Evolutionary conservation across 2,329 filamentous ascomycete genomes (phyloP), one percentile per base, ranked within the genome.

Genomic region (Penicillium sp.): DNA sequence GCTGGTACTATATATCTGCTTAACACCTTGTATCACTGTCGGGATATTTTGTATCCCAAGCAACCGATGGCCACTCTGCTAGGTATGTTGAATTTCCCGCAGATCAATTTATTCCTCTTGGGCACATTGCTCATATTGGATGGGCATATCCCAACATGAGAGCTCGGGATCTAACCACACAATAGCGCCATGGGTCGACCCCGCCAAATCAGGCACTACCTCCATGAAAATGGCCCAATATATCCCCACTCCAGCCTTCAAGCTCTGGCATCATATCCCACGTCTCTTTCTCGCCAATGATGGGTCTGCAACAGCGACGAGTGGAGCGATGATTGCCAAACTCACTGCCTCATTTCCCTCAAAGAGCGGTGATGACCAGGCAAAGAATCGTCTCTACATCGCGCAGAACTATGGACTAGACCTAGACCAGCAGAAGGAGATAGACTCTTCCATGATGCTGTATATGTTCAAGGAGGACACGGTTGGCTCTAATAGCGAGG

Each of bases 131-230:
- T 19, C 10, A 29, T 15, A 10, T 16, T 47, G 19, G 27, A 46
- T 15, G n/a, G 11, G 7, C 5, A 10, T 21, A 16, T 23, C 21
- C 2, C 13, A 33, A 46, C 11, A 16, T 6, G 3, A 15, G 7
- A 25, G 10, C 2, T 10, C 13, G 16, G 8, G 23, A 40, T 29
- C 51, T 25, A 66, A 63, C 55, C 67, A 62, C 7, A 58, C 75
- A 39, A 62, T 70, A 73, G 76, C 74, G 3, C 76, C 77, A 0
- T 81, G 74, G 72, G 76, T 81, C 3, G 72, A 77, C 50, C 70
- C 71, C 46, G 63, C 68, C 1, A 64, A 74, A 51, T 78, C 76
- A 0, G 67, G 65, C 11, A 68, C 70, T 3, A 68, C 66, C n/a
- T 19, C 48, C 2, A 60, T 68, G 68, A 66, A 67, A 56, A 53